Evolutionary conservation across 768 basidiomycete species (phyloP), one percentile per base, ranked within the genome.

Genomic region (Calvatia gigantea): DNA sequence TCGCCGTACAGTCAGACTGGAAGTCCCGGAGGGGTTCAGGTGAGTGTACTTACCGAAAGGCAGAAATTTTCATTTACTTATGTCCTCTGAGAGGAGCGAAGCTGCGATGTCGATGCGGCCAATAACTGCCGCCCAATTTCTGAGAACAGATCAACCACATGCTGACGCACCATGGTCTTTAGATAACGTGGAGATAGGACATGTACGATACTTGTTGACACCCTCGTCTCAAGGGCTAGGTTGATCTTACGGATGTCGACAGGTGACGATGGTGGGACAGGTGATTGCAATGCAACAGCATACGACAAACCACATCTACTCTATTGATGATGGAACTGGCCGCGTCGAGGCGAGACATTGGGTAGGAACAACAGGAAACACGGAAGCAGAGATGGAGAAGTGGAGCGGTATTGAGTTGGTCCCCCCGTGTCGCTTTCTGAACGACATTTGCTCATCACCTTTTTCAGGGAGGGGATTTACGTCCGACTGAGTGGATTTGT

Each of bases 141-240:
- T 75, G 32, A 79, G 81, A 61, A 89, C 94, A 1, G 77, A 73
- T n/a, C 94, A 95, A 74, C 78, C 86, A 4, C 91, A 96, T 65
- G 77, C 87, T 1, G 95, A 98, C 61, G 87, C 91, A 2, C 92
- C 95, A 56, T 97, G 93, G 85, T 77, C 77, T 57, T 75, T 98
- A 31, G 94, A 94, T 56, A 88, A 85, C 27, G 71, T 78, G 3
- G 89, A 94, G 59, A 76, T 94, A 56, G 89, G 89, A 45, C 91
- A 92, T 69, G 95, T 91, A 60, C 9, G 60, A 65, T 25, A 45
- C 6, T 12, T 60, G 2, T 48, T 25, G 6, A 46, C 38, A 47
- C 21, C 25, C 25, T 32, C 28, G 11, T 52, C 32, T 45, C 21
- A 38, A 27, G 14, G 59, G 47, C n/a, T 51, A 33, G 42, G 17